Base-by-base conservation (phyloP, 225 moss, liverwort and hornwort genomes). In the Marchantia paleacea region DNA sequence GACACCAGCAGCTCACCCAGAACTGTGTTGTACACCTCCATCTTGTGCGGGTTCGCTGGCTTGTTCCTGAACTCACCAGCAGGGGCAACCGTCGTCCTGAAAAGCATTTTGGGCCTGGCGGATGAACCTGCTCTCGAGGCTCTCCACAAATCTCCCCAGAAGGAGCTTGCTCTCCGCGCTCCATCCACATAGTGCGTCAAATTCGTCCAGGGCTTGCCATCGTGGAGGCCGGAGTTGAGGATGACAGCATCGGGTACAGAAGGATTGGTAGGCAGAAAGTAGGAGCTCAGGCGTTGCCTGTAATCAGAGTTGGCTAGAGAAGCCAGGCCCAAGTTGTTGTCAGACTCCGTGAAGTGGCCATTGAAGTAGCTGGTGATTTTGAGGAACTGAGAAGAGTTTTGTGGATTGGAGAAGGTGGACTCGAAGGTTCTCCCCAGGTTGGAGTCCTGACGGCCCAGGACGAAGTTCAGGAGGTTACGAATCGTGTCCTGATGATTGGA, bases 401-500 rank as follows among this genome's bases (percentile, higher is more conserved):
- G 71, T 11, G 90, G 84, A 64, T 90, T 90, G 14, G 74, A 70
- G 69, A 83, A 88, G 14, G 51, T 66, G 22, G 81, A 48, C 25
- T 83, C 57, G 55, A 85, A 88, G 7, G 73, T 88, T 29, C 87
- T 81, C 15, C 72, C 50, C 63, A 81, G 6, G 55, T 79, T 74
- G 12, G 53, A 19, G 12, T 79, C 81, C 26, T 75, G 55, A 30
- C 72, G 81, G 12, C 87, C 87, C 58, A 90, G 57, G 20, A 87
- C 72, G 54, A 87, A 86, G 48, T 84, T 85, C 39, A 90, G 84
- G 8, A 90, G 82, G 67, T 90, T 88, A 15, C 85, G 79, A 30
- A 88, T 85, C 20, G 88, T 90, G 75, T 90, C 88, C 53, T 90
- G 90, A 72, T 88, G 88, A 55, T 90, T 90, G 30, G 90, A 90